Base-by-base conservation (phyloP, 768 basidiomycete genomes). In the Rhodosporidiobolus odoratus region DNA sequence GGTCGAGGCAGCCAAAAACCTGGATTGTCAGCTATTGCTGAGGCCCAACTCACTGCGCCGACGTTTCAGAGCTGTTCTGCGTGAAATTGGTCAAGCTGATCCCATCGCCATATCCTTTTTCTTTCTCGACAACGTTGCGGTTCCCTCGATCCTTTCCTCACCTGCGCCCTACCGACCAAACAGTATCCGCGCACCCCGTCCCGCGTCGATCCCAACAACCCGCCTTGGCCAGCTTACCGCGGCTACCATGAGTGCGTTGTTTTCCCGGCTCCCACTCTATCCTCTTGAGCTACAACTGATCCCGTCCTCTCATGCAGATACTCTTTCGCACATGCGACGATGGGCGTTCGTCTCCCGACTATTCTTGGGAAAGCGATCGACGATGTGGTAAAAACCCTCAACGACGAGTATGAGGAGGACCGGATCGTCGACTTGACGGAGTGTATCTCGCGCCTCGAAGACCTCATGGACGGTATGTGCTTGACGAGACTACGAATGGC, bases 341-440 rank as follows among this genome's bases (percentile, higher is more conserved):
- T 96, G 93, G 90, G 91, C 70, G 87, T 89, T n/a, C 88, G 94
- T 57, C 86, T 96, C 34, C 94, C 94, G 3, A 95, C 94, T 48
- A 97, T 97, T 73, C 83, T 96, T 58, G 91, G 92, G 73, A 97
- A 96, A 81, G 94, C 90, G 19, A 93, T 96, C 76, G 92, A 94
- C 76, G 94, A 97, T 78, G 84, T 88, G 15, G 89, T 89, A 63
- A 86, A 87, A 75, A 96, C 93, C 35, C 85, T 96, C 75, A 95
- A 96, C 80, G 87, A 88, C 73, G 79, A 82, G 80, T 89, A 86
- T 50, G 83, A 85, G 32, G 93, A 95, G 78, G 92, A 96, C 72
- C 83, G 83, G 54, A 85, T 96, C 75, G 81, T 89, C 69, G 94
- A 97, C 79, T 87, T 97, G 71, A 86, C 87, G 72, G 82, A 85